Conservation (phyloP, 371 early-diverging fungal genomes). For the Lichtheimia corymbifera region DNA sequence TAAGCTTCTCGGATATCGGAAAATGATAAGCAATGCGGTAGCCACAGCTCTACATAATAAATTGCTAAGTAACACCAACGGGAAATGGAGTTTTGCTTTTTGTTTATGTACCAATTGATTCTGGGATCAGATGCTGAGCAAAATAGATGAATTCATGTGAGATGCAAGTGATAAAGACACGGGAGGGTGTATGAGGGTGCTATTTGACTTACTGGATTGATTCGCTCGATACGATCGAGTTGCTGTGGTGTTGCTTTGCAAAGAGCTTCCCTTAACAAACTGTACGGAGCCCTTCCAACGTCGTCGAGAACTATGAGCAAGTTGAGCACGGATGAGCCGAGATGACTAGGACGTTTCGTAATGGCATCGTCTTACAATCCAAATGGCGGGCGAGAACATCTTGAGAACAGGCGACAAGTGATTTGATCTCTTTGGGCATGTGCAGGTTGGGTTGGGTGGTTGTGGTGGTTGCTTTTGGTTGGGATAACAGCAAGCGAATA, state of each 20-base stretch:
- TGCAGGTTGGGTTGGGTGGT: background rate
- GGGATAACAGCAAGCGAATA: constrained; percentile 4
- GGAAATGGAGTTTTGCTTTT: background rate
- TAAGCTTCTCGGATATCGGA: constrained; percentile 38
- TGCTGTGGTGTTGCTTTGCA: constrained; percentile 40
- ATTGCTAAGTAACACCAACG: too few species aligned
- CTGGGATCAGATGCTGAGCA: constrained; percentile 32
- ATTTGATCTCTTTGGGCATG: constrained; percentile 38
- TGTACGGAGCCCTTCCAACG: constrained; percentile 40
- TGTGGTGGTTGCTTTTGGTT: background rate
- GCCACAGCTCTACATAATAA: constrained; percentile 36
- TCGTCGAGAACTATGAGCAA: constrained; percentile 26
- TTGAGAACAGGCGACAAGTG: constrained; percentile 37
- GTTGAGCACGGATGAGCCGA: background rate
- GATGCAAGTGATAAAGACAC: background rate
- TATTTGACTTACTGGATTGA: constrained; percentile 42
- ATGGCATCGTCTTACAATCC: constrained; percentile 29
- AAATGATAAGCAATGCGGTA: constrained; percentile 33
- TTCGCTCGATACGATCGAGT: constrained; percentile 38
- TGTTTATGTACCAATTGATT: constrained; percentile 32
- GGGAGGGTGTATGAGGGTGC: too few species aligned
- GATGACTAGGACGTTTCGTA: background rate
- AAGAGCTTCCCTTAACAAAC: constrained; percentile 29
- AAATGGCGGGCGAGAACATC: constrained; percentile 34
- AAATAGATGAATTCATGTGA: background rate